phyloP scores from a whole-genome alignment of 768 basidiomycete genomes.

The Leccinum broughii region DNA sequence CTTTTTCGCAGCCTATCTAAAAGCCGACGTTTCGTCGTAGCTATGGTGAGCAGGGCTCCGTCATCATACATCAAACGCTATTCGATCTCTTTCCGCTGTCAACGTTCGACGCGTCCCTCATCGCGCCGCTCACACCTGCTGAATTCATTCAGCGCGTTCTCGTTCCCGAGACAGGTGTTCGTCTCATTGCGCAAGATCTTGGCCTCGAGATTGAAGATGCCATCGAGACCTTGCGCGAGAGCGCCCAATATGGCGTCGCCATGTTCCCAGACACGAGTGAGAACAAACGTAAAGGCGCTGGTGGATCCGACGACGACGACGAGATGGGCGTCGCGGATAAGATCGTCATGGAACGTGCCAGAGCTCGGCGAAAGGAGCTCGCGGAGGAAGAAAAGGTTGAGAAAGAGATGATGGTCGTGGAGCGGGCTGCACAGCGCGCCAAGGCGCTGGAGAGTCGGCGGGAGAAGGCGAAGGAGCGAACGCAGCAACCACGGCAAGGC shows the following conservation, averaged over 20 bases:
- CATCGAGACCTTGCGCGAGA: constrained; percentile 64
- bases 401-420: constrained; percentile 26
- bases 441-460: constrained; percentile 17
- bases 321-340: constrained; percentile 38
- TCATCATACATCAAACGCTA: constrained; percentile 77
- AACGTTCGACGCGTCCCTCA: constrained; percentile 50
- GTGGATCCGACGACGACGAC: constrained; percentile 34
- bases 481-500: constrained; percentile 11
- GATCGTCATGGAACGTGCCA: constrained; percentile 47
- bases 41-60: constrained; percentile 83
- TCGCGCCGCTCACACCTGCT: constrained; percentile 64
- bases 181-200: constrained; percentile 82
- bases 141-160: constrained; percentile 84
- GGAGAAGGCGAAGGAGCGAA: constrained; percentile 25
- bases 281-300: constrained; percentile 34
- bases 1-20: not conserved
- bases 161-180: constrained; percentile 84
- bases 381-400: constrained; percentile 42
- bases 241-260: constrained; percentile 78
- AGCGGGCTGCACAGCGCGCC: constrained; percentile 24
- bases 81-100: constrained; percentile 72
- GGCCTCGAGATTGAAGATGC: constrained; percentile 48
- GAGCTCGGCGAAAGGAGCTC: constrained; percentile 40
- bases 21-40: constrained; percentile 38
- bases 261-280: constrained; percentile 66